Evolutionary conservation across 2,329 filamentous ascomycete species (phyloP), one percentile per base, ranked within the genome.

Genomic region (Aspergillus sp.): DNA sequence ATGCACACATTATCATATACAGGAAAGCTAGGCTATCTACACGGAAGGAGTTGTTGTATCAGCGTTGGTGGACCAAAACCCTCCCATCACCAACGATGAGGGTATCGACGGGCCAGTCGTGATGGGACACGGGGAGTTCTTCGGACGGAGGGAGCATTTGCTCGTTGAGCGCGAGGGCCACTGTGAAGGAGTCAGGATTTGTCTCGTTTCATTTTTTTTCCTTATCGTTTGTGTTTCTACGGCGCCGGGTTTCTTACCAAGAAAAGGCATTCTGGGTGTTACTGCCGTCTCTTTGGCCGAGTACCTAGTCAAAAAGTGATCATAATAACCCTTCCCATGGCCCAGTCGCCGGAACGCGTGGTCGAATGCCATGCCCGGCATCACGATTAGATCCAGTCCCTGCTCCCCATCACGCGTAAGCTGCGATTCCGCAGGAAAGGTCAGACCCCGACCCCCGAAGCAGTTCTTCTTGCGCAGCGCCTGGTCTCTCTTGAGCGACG

Each of bases 321-420:
- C 93, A 74, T 98, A 98, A 71, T 94, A 98, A 30, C 93, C 93
- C 67, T 88, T 94, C 47, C 93, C 93, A 67, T 98, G 93, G 36
- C 93, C 93, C 19, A 97, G 77, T 57, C 93, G 79, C 55, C 84
- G 80, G 50, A 93, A 78, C 8, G 71, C 72, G 3, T 74, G 74
- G 65, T 96, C 90, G 67, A 98, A 98, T 3, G 88, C 91, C 59
- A 98, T 86, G 8, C 90, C 93, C 1, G 93, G 93, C 75, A 97
- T 80, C 29, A 98, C 76, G 53, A 98, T 86, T 54, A 98, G 68
- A 65, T 98, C 91, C 38, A 98, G 73, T 6, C 78, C 77, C n/a
- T 39, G 36, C 8, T 4, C 26, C 5, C 9, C 19, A 27, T 39
- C 12, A 29, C 62, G 46, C 45, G 58, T 47, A 51, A 55, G 26